Evolutionary conservation across 768 basidiomycete genomes (phyloP).

Genomic region (Gyrodon lividus): DNA sequence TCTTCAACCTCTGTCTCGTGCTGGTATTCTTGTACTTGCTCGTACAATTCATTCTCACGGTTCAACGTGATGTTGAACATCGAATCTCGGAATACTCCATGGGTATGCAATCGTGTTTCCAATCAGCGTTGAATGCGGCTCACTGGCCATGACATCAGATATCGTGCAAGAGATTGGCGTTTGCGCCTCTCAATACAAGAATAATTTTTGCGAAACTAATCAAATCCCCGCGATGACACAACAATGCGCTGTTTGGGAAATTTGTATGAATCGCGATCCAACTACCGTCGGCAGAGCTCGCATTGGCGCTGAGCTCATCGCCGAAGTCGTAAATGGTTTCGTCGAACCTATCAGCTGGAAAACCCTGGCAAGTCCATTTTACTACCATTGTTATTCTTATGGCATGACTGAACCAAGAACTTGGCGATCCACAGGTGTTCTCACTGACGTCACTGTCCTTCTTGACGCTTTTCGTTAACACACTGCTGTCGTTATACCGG

Average conservation of each 20-base stretch:
- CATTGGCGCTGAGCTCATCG: slow-evolving; percentile 92
- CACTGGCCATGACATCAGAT: slow-evolving; percentile 45
- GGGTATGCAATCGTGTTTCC: slow-evolving; percentile 46
- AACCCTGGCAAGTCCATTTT: slow-evolving; percentile 65
- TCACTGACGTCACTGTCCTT: slow-evolving; percentile 74
- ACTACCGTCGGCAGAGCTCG: slow-evolving; percentile 83
- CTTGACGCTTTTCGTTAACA: slow-evolving; percentile 77
- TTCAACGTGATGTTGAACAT: slow-evolving; percentile 87
- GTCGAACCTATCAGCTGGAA: slow-evolving; percentile 98
- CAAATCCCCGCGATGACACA: slow-evolving; percentile 86
- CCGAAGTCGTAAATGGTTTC: slow-evolving; percentile 94
- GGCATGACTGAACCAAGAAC: slow-evolving; percentile 19
- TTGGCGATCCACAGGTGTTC: slow-evolving; percentile 50
- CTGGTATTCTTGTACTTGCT: slow-evolving; percentile 81
- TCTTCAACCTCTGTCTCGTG: slow-evolving; percentile 87
- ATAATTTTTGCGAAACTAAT: slow-evolving; percentile 74
- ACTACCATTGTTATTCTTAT: slow-evolving; percentile 11
- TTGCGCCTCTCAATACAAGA: slow-evolving; percentile 77
- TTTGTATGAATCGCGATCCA: slow-evolving; percentile 94
- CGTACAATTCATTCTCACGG: slow-evolving; percentile 83
- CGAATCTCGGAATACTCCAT: slow-evolving; percentile 85
- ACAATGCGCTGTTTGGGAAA: slow-evolving; percentile 88
- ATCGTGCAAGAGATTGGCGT: slow-evolving; percentile 90
- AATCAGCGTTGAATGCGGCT: slow-evolving; percentile 16
- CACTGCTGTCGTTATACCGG: slow-evolving; percentile 76